phyloP scores from a whole-genome alignment of 2,329 filamentous ascomycete species.

The Leptographium wingfieldii region DNA sequence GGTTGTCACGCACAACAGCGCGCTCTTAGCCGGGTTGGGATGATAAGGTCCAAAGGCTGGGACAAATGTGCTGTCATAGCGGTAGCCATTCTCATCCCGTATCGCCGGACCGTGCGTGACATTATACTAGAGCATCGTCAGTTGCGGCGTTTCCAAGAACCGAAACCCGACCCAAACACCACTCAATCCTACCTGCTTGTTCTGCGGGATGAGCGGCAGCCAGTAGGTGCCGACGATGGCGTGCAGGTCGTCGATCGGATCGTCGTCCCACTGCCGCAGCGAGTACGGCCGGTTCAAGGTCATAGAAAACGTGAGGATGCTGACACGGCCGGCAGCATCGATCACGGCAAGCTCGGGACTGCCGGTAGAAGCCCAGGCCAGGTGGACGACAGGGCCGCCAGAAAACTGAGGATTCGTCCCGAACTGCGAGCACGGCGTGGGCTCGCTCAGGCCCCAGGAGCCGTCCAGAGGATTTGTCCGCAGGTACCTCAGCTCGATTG shows the following conservation, averaged over 20 bases:
- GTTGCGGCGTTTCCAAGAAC: not conserved
- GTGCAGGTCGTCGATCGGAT: constrained; percentile 60
- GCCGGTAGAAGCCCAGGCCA: constrained; percentile 64
- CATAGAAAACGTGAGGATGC: constrained; percentile 58
- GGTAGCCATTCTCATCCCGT: constrained; percentile 51
- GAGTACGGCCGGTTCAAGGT: constrained; percentile 60
- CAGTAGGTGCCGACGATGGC: constrained; percentile 77
- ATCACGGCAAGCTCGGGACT: constrained; percentile 73
- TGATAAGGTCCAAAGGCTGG: constrained; percentile 61
- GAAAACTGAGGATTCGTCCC: constrained; percentile 39
- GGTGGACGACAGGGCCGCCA: constrained; percentile 58
- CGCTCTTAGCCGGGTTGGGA: constrained; percentile 56
- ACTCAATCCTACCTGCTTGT: constrained; percentile 23
- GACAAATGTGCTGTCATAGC: constrained; percentile 54
- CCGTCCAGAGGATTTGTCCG: constrained; percentile 56
- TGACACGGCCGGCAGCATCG: constrained; percentile 66
- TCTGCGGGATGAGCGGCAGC: constrained; percentile 49
- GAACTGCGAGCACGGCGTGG: constrained; percentile 51
- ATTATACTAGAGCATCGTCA: constrained; percentile 28
- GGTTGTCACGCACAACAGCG: constrained; percentile 63
- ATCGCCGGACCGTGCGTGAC: constrained; percentile 47
- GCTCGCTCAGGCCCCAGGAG: constrained; percentile 63
- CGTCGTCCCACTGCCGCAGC: constrained; percentile 49
- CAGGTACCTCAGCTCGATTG: constrained; percentile 61
- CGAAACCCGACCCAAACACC: not conserved